Conservation (phyloP, 176 grass and related monocot genomes). For the Cymbopogon citratus region DNA sequence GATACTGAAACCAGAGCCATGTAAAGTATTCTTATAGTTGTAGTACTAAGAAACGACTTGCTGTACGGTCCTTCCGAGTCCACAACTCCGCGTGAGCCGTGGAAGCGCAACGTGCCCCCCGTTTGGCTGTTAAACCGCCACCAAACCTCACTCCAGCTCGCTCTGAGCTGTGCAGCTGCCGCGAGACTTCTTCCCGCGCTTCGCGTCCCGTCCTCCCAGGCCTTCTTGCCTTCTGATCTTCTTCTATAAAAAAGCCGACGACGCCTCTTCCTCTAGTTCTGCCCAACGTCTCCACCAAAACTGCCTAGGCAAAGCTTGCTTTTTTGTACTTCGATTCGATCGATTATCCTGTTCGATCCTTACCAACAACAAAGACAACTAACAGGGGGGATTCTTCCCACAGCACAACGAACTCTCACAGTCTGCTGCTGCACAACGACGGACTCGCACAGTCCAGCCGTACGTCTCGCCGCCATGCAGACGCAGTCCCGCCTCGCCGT, state of each 20-base stretch:
- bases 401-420: neutral
- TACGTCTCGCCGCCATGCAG: slow-evolving; percentile 18
- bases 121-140: neutral
- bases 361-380: neutral
- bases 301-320: neutral
- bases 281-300: neutral
- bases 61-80: slow-evolving; percentile 23
- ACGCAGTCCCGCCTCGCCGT: slow-evolving; percentile 13
- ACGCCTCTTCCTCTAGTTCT: neutral
- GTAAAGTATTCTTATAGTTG: too few species aligned
- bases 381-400: too few species aligned
- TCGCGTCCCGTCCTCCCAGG: neutral
- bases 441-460: neutral
- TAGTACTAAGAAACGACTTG: neutral
- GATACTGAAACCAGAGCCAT: too few species aligned
- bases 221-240: neutral
- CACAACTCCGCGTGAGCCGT: slow-evolving; percentile 34
- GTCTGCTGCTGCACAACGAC: neutral
- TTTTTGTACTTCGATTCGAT: neutral
- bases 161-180: slow-evolving; percentile 31
- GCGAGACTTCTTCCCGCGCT: slow-evolving; percentile 24
- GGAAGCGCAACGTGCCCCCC: neutral
- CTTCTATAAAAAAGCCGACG: neutral
- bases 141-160: neutral
- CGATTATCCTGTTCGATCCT: neutral